phyloP scores from a whole-genome alignment of 345 rosid genomes.

The Acer campestre region DNA sequence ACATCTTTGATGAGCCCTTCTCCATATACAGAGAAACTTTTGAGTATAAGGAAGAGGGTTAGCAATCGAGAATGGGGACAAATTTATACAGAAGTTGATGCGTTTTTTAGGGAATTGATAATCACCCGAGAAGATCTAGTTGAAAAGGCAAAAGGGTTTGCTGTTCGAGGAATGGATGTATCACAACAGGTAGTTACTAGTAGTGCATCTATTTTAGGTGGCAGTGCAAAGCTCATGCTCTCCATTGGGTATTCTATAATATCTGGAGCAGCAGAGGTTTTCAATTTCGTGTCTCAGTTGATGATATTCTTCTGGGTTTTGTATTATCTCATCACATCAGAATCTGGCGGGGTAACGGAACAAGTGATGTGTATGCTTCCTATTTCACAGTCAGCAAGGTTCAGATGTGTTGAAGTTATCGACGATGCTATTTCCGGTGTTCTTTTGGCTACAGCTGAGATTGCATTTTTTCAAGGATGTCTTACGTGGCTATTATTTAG shows the following conservation, averaged over 20 bases:
- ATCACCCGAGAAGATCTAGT: conserved; percentile 83
- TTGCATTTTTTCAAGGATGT: conserved; percentile 93
- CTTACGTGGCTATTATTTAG: conserved; percentile 94
- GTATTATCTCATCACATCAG: conserved; percentile 84
- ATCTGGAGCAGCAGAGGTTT: conserved; percentile 91
- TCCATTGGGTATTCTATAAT: conserved; percentile 67
- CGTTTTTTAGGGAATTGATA: conserved; percentile 70
- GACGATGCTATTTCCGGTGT: conserved; percentile 85
- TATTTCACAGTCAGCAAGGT: conserved; percentile 57
- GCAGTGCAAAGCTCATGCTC: conserved; percentile 66
- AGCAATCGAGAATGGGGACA: conserved; percentile 71
- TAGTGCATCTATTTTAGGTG: conserved; percentile 77
- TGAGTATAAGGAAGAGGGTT: conserved; percentile 61
- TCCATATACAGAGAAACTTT: conserved; percentile 69
- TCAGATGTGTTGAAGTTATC: conserved; percentile 82
- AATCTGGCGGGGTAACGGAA: conserved; percentile 94
- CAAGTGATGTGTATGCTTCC: conserved; percentile 92
- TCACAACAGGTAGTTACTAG: conserved; percentile 67
- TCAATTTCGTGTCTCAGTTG: conserved; percentile 80
- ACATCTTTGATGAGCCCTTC: conserved; percentile 60
- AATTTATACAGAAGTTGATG: conserved; percentile 73
- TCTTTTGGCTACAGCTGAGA: conserved; percentile 92
- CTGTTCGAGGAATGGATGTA: conserved; percentile 75
- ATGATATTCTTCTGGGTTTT: conserved; percentile 89
- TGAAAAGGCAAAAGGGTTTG: conserved; percentile 81